Evolutionary conservation across 2,329 filamentous ascomycete genomes (phyloP).

Genomic region (Aspergillus arachidicola): DNA sequence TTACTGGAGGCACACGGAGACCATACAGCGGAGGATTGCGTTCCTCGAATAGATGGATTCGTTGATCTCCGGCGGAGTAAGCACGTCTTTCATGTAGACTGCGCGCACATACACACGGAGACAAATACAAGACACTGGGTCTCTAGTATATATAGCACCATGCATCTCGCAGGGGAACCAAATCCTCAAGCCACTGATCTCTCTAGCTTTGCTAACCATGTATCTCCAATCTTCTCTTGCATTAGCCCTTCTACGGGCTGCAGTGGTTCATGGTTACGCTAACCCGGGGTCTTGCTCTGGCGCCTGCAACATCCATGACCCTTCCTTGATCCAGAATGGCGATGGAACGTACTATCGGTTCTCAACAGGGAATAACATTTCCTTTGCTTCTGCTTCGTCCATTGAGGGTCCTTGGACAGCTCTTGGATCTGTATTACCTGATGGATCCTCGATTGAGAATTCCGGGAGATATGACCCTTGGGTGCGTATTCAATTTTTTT

Average conservation of each 20-base stretch:
- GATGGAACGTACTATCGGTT: slow-evolving; percentile 58
- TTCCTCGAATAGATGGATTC: background rate
- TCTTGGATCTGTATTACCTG: slow-evolving; percentile 49
- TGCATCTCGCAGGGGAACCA: background rate
- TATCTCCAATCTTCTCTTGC: background rate
- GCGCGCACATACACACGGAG: background rate
- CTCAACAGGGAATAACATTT: slow-evolving; percentile 54
- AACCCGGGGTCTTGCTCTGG: slow-evolving; percentile 35
- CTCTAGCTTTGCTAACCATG: background rate
- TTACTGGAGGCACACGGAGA: background rate
- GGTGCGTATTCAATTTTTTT: slow-evolving; percentile 34
- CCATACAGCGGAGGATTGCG: background rate
- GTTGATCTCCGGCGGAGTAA: background rate
- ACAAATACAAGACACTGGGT: background rate
- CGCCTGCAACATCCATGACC: slow-evolving; percentile 48
- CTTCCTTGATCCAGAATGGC: slow-evolving; percentile 48
- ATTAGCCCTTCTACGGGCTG: slow-evolving; percentile 9
- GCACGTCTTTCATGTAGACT: background rate
- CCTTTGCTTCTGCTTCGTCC: slow-evolving; percentile 51
- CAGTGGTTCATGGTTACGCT: slow-evolving; percentile 30
- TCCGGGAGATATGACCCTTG: slow-evolving; percentile 53
- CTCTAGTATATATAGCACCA: background rate
- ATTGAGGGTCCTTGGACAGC: slow-evolving; percentile 56
- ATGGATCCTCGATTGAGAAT: slow-evolving; percentile 50
- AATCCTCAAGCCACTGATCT: background rate